Percentiles rank a stretch among this genome's conserved stretches.
These are phyloP conservation scores for Apiospora phragmitis DNA, from an alignment of 2,329 filamentous ascomycete genomes.

Conservation along the genomic window DNA sequence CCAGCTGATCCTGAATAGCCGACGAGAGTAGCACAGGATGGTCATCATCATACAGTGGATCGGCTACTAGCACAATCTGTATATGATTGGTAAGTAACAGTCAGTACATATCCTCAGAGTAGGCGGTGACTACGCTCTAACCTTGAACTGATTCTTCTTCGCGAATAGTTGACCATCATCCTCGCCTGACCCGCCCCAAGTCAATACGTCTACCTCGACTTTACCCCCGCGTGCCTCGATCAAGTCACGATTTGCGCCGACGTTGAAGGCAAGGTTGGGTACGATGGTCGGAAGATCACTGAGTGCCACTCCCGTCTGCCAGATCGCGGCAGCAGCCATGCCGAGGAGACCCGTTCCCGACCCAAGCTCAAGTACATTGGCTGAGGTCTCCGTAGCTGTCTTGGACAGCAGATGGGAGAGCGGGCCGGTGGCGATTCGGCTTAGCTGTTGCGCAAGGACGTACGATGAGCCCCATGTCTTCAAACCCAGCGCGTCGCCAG, in stretches of 20 bases:
- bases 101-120: neutral
- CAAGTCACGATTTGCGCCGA: slow-evolving; percentile 59
- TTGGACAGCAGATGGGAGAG: slow-evolving; percentile 46
- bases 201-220: slow-evolving; percentile 65
- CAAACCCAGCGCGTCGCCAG: slow-evolving; percentile 82
- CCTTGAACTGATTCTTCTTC: slow-evolving; percentile 51
- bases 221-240: slow-evolving; percentile 57
- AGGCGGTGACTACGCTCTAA: slow-evolving; percentile 23
- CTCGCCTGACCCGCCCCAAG: slow-evolving; percentile 63
- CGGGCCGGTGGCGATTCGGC: slow-evolving; percentile 43
- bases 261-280: slow-evolving; percentile 76
- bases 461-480: slow-evolving; percentile 97
- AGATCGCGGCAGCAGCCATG: slow-evolving; percentile 75
- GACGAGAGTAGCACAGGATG: slow-evolving; percentile 75
- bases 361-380: slow-evolving; percentile 72
- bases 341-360: slow-evolving; percentile 92
- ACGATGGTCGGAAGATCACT: slow-evolving; percentile 87
- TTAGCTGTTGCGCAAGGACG: slow-evolving; percentile 74
- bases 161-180: slow-evolving; percentile 45
- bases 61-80: slow-evolving; percentile 77
- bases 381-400: slow-evolving; percentile 22
- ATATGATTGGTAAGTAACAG: neutral
- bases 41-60: slow-evolving; percentile 82
- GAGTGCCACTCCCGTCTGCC: slow-evolving; percentile 66
- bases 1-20: slow-evolving; percentile 69